Conservation (phyloP, 257 asterid genomes). For the Solanum bulbocastanum region DNA sequence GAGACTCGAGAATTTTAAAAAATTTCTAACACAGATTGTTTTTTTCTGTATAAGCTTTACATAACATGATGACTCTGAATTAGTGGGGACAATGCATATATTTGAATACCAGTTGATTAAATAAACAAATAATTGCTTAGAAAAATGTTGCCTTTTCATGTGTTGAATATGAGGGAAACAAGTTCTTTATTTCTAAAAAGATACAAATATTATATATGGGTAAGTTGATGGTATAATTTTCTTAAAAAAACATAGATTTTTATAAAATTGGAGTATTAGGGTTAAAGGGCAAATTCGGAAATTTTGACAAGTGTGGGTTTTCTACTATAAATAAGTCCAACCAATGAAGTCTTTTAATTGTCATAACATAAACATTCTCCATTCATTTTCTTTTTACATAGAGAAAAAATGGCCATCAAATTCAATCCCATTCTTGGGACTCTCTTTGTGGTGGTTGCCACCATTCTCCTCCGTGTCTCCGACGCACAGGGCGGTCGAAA, state of each 20-base stretch:
- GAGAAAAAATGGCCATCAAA: constrained; percentile 9
- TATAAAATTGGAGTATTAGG: not conserved
- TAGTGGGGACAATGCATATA: not conserved
- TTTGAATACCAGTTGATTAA: not conserved
- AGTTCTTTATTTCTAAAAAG: not conserved
- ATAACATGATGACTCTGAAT: not conserved
- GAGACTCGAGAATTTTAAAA: not conserved
- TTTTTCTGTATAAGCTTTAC: not conserved
- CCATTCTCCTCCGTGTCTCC: not conserved
- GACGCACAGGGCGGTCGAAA: not conserved
- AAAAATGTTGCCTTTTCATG: not conserved
- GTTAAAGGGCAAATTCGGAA: not conserved
- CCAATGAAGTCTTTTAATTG: not conserved
- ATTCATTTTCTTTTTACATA: not conserved
- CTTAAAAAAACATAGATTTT: not conserved
- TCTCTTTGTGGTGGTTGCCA: not conserved
- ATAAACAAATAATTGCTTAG: not conserved
- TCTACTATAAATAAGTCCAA: not conserved
- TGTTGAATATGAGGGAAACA: not conserved
- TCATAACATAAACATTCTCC: not conserved
- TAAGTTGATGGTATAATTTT: not conserved
- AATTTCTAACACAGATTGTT: too few species aligned
- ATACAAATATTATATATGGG: not conserved
- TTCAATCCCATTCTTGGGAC: not conserved
- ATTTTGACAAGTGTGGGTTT: not conserved